A percentile compares a stretch with the other conserved stretches of the same genome.
phyloP scores from a whole-genome alignment of 495 filamentous ascomycete species.

The Cryomyces minteri region DNA sequence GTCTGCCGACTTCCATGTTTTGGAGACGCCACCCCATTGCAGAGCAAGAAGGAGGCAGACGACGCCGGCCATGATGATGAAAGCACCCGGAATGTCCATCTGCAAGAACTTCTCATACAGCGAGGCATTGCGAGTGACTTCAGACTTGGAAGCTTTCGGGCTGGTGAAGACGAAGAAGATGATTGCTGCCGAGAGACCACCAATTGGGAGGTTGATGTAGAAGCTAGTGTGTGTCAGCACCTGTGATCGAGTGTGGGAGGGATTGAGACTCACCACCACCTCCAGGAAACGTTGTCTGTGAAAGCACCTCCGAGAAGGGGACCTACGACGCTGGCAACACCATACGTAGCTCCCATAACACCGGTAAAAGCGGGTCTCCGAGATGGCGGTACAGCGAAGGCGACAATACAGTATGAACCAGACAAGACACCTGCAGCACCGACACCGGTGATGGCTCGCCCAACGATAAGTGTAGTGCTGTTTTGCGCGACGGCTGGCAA shows the following conservation, averaged over 20 bases:
- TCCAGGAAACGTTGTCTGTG: neutral
- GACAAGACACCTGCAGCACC: neutral
- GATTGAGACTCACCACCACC: neutral
- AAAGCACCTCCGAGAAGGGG: neutral
- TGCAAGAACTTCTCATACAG: slow-evolving; percentile 6
- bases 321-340: neutral
- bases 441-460: neutral
- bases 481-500: neutral
- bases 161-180: slow-evolving; percentile 21
- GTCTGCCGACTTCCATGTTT: slow-evolving; percentile 29
- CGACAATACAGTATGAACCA: neutral
- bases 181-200: slow-evolving; percentile 27
- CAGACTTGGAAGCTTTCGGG: neutral
- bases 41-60: slow-evolving; percentile 42
- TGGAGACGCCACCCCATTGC: slow-evolving; percentile 40
- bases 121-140: no score
- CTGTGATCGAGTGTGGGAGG: neutral
- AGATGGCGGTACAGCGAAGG: neutral
- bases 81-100: slow-evolving; percentile 33
- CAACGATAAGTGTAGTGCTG: neutral
- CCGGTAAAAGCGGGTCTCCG: neutral
- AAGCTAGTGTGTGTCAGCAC: neutral
- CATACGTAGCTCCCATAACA: neutral
- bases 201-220: slow-evolving; percentile 9
- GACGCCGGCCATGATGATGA: slow-evolving; percentile 31